Evolutionary conservation across 1,284 basidiomycete genomes (phyloP).

Genomic region (Schizopora paradoxa): DNA sequence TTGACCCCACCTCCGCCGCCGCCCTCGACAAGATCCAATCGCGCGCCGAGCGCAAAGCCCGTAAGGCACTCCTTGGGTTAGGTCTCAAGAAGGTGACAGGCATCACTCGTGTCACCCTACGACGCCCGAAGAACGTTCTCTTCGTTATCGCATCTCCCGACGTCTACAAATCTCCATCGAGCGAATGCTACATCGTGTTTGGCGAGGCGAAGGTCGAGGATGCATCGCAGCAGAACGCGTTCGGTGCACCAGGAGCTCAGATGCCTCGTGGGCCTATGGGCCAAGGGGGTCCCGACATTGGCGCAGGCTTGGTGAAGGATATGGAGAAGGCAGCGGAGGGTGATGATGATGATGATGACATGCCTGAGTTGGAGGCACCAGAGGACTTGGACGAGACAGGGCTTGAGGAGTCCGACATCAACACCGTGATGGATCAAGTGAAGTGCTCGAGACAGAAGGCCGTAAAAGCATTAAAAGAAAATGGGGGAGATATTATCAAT

Average conservation of each 20-base stretch:
- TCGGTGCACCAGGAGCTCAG: too few species aligned
- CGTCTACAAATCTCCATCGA: slow-evolving; percentile 96
- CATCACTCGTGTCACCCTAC: slow-evolving; percentile 93
- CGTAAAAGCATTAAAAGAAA: slow-evolving; percentile 81
- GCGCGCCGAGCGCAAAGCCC: slow-evolving; percentile 85
- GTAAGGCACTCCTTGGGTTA: slow-evolving; percentile 82
- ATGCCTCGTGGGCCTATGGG: slow-evolving; percentile 80
- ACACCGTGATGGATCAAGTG: slow-evolving; percentile 88
- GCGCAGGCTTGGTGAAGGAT: slow-evolving; percentile 42
- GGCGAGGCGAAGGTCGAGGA: slow-evolving; percentile 98
- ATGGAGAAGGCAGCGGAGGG: slow-evolving; percentile 46
- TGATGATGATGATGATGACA: slow-evolving; percentile 71
- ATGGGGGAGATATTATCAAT: slow-evolving; percentile 89
- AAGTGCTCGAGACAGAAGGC: slow-evolving; percentile 84
- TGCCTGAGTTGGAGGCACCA: slow-evolving; percentile 75
- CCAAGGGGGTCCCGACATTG: slow-evolving; percentile 41
- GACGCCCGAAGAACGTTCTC: slow-evolving; percentile 92
- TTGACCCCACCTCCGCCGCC: slow-evolving; percentile 77
- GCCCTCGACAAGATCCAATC: slow-evolving; percentile 92
- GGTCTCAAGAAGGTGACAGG: slow-evolving; percentile 89
- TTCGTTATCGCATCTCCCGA: slow-evolving; percentile 93
- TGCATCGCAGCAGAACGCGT: slow-evolving; percentile 78
- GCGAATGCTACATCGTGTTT: slow-evolving; percentile 98
- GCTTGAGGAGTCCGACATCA: slow-evolving; percentile 91
- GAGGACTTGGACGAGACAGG: slow-evolving; percentile 81